Conservation (phyloP, 1,139 yeast genomes). For the Protomyces lactucae-debilis region DNA sequence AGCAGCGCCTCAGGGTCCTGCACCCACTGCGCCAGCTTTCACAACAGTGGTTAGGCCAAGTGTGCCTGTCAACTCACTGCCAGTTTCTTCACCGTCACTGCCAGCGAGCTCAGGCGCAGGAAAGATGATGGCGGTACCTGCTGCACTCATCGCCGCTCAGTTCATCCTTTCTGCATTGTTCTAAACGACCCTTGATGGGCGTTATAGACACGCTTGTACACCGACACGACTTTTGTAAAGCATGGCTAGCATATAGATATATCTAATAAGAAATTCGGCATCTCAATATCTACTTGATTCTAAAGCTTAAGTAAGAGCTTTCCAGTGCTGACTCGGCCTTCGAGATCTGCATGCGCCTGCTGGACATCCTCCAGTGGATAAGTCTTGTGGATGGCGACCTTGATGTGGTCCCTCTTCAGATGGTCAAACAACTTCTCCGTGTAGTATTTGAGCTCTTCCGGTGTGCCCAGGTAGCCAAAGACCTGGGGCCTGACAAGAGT, state of each 20-base stretch:
- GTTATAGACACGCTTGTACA: background rate
- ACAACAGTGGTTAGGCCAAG: background rate
- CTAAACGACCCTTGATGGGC: background rate
- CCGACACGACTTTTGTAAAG: background rate
- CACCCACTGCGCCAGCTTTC: background rate
- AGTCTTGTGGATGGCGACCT: slow-evolving; percentile 50
- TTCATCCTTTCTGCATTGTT: background rate
- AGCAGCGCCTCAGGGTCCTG: background rate
- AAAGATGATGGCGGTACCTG: background rate
- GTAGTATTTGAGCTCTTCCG: slow-evolving; percentile 59
- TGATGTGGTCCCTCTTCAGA: slow-evolving; percentile 49
- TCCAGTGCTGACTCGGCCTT: slow-evolving; percentile 72
- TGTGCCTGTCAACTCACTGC: background rate
- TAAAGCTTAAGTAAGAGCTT: slow-evolving; percentile 44
- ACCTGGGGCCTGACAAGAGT: slow-evolving; percentile 54
- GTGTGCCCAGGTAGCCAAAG: slow-evolving; percentile 48
- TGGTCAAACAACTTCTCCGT: slow-evolving; percentile 46
- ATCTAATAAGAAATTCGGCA: background rate
- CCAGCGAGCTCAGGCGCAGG: background rate
- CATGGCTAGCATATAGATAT: background rate
- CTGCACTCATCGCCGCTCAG: background rate
- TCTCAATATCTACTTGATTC: background rate
- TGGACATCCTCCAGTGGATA: slow-evolving; percentile 63
- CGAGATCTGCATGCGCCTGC: slow-evolving; percentile 62
- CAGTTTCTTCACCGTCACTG: background rate